Evolutionary conservation across 495 filamentous ascomycete genomes (phyloP).

Genomic region (Podospora anserina): DNA sequence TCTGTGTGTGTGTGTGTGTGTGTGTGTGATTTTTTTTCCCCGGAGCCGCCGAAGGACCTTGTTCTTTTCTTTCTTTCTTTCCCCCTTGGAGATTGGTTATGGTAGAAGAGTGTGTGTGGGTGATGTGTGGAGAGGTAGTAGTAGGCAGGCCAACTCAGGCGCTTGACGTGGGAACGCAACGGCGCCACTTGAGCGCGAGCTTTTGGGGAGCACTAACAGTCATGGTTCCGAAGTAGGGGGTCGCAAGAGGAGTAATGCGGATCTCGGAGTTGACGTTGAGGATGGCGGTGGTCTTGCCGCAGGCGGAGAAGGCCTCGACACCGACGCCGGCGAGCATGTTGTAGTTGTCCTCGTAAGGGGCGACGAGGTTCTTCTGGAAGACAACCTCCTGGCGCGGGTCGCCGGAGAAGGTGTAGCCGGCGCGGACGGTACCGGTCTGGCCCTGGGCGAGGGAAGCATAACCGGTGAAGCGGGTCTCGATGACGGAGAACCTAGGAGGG

Average conservation of each 20-base stretch:
- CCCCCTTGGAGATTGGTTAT: neutral
- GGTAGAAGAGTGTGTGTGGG: neutral
- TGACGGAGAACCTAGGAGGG: constrained; percentile 29
- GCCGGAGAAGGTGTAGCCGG: constrained; percentile 32
- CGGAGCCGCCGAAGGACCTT: neutral
- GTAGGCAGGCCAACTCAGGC: neutral
- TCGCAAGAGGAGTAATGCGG: constrained; percentile 31
- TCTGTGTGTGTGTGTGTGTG: neutral
- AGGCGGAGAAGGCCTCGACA: constrained; percentile 32
- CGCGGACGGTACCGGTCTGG: constrained; percentile 29
- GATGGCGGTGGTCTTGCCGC: constrained; percentile 32
- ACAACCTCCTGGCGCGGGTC: constrained; percentile 33
- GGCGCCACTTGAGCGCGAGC: constrained; percentile 20
- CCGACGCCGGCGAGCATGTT: constrained; percentile 33
- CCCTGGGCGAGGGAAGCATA: constrained; percentile 27
- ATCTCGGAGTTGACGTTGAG: constrained; percentile 41
- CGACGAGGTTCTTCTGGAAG: constrained; percentile 36
- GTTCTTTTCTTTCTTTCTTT: neutral
- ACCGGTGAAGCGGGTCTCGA: constrained; percentile 38
- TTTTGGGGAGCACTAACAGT: constrained; percentile 28
- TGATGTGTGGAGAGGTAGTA: neutral
- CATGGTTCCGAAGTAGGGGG: constrained; percentile 27
- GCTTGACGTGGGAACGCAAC: constrained; percentile 9
- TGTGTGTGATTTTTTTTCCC: neutral
- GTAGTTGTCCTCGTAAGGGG: constrained; percentile 35